A percentile compares a stretch with the other conserved stretches of the same genome.
These are phyloP conservation scores for Lachnellula willkommii DNA, from an alignment of 2,329 filamentous ascomycete species.

Conservation along the genomic window DNA sequence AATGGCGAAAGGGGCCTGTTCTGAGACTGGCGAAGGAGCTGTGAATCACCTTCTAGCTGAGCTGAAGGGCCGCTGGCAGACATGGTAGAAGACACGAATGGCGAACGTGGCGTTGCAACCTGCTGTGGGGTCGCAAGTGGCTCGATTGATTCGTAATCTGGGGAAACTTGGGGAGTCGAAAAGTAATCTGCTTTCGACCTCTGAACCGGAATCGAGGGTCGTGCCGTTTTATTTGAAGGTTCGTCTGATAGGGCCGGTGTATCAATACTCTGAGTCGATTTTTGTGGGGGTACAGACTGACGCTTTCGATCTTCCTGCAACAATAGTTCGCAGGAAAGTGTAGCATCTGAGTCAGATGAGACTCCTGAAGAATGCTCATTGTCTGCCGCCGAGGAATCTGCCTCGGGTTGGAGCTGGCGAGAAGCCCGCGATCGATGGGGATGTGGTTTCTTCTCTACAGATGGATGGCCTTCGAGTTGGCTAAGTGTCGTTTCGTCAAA, in stretches of 20 bases:
- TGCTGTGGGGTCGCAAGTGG: slow-evolving; percentile 17
- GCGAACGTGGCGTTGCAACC: slow-evolving; percentile 2
- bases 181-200: slow-evolving; percentile 21
- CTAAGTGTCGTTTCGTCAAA: slow-evolving; percentile 25
- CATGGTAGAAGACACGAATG: not conserved
- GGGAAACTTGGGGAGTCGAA: slow-evolving; percentile 16
- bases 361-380: slow-evolving; percentile 28
- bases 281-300: not conserved
- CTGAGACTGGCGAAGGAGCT: slow-evolving; percentile 4
- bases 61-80: not conserved
- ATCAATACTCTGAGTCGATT: not conserved
- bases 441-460: slow-evolving; percentile 15
- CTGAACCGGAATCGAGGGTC: slow-evolving; percentile 8
- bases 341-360: slow-evolving; percentile 28
- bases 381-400: slow-evolving; percentile 25
- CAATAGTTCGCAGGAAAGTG: slow-evolving; percentile 19
- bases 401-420: slow-evolving; percentile 10
- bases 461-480: slow-evolving; percentile 22
- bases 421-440: slow-evolving; percentile 17
- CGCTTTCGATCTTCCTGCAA: slow-evolving; percentile 1
- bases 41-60: slow-evolving; percentile 6
- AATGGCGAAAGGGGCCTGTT: slow-evolving; percentile 28
- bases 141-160: slow-evolving; percentile 15
- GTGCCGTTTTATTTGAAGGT: slow-evolving; percentile 3
- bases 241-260: not conserved